phyloP scores from a whole-genome alignment of 192 early-diverging fungal species.

The Phycomyces blakesleeanus region DNA sequence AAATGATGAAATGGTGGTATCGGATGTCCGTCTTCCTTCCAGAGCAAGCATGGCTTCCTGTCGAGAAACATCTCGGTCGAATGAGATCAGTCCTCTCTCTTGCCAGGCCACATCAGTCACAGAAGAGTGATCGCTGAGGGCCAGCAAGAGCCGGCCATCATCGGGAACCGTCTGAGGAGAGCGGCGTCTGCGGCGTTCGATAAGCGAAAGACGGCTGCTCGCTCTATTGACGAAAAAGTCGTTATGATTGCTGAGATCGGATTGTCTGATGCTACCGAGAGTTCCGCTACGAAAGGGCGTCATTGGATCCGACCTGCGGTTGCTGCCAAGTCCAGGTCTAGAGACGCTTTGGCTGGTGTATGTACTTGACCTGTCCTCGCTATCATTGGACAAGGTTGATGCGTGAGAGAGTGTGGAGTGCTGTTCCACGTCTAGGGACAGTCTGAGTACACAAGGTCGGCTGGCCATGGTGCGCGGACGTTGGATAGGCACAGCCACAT shows the following conservation, averaged over 20 bases:
- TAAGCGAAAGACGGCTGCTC: not conserved
- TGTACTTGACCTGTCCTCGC: not conserved
- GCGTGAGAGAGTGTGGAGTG: not conserved
- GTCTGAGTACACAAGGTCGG: conserved; percentile 2
- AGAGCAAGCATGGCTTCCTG: conserved; percentile 17
- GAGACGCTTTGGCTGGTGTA: not conserved
- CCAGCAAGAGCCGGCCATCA: not conserved
- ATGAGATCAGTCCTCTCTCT: not conserved
- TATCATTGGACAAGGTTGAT: not conserved
- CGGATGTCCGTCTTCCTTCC: conserved; percentile 3
- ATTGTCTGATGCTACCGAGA: not conserved
- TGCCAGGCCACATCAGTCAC: not conserved
- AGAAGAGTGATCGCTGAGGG: not conserved
- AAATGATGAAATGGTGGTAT: not conserved
- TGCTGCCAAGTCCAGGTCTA: not conserved
- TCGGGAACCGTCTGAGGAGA: not conserved
- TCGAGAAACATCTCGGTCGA: conserved; percentile 6
- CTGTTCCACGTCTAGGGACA: conserved; percentile 16
- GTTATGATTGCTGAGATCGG: not conserved
- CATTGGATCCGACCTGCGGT: not conserved
- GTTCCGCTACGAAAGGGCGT: conserved; percentile 10
- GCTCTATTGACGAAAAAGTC: not conserved
- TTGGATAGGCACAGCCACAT: conserved; percentile 3
- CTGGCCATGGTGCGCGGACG: not conserved
- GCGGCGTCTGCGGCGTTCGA: not conserved